Percentiles rank a stretch among this genome's conserved stretches.
These are phyloP conservation scores for Periconia sp. DNA, from an alignment of 2,329 filamentous ascomycete genomes.

Conservation along the genomic window DNA sequence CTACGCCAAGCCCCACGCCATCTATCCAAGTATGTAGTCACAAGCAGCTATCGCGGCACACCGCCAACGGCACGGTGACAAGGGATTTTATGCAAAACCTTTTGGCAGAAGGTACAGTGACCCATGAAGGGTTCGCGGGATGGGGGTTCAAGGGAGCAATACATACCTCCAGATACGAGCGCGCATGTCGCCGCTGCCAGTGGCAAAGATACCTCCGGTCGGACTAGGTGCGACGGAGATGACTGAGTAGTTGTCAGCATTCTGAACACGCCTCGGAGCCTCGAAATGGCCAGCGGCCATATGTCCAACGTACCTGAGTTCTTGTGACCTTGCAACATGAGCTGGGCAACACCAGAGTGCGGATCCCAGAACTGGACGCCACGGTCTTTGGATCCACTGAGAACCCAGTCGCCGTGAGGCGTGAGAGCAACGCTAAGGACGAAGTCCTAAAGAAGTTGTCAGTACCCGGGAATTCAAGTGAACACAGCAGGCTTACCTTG, in stretches of 20 bases:
- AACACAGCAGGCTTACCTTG: conserved; percentile 67
- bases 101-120: not conserved
- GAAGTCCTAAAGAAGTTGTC: conserved; percentile 71
- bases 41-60: conserved; percentile 6
- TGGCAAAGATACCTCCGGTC: conserved; percentile 86
- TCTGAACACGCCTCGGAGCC: too few species aligned
- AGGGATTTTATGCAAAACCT: not conserved
- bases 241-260: too few species aligned
- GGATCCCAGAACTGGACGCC: conserved; percentile 99
- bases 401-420: conserved; percentile 92
- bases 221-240: conserved; percentile 97
- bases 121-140: not conserved
- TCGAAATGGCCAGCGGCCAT: too few species aligned
- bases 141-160: conserved; percentile 1
- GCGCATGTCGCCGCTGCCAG: conserved; percentile 95
- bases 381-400: conserved; percentile 95
- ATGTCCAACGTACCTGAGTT: conserved; percentile 77
- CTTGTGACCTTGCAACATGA: conserved; percentile 99
- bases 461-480: too few species aligned
- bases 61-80: conserved; percentile 2
- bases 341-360: conserved; percentile 86
- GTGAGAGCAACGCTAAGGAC: conserved; percentile 95
- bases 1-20: conserved; percentile 17
- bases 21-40: not conserved
- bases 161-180: conserved; percentile 90